Base-by-base conservation (phyloP, 2,329 filamentous ascomycete species). In the Graphilbum sp. region DNA sequence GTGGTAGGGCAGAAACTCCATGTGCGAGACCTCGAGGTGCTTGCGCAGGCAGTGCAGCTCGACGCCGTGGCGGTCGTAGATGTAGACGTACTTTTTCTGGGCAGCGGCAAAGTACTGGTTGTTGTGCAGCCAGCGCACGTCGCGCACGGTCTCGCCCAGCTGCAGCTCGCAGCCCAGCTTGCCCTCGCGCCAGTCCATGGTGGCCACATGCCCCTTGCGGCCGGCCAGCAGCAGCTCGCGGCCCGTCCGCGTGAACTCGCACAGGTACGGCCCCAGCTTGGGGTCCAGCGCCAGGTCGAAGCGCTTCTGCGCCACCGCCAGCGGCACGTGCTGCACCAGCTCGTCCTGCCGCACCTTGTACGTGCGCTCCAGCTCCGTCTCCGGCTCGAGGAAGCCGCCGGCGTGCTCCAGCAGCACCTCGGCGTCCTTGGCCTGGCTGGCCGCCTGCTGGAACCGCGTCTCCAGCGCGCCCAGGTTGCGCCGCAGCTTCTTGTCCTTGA, bases 1-100 rank as follows among this genome's bases (percentile, higher is more conserved):
- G 56, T 98, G 90, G 54, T 95, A 96, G 1, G 88, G 88, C 13
- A 96, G 64, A 54, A 95, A 98, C 58, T 96, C 85, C 69, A 98
- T 85, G 56, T 92, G 79, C 12, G 82, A 80, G 13, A 92, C 83
- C 56, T 98, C 90, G 44, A 83, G 72, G 54, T 94, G 88, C 56
- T 90, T 90, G 57, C 77, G 78, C 52, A 98, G 61, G 54, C 83
- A 87, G 56, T 98, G 90, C 39, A 98, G 62, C 61, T 98, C 90
- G 17, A 95, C 82, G 37, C 90, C 90, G 40, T 83, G 73, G 41
- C 75, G 69, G 52, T 95, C 90, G 63, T 98, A 98, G 46, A 98
- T 95, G 62, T 94, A 98, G 46, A 90, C 83, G 49, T 90, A 80
- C 60, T 88, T 90, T 66, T 94, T 95, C 60, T 98, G 88, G 33